Conservation (phyloP, 1,284 basidiomycete genomes). For the Irpex sp. region DNA sequence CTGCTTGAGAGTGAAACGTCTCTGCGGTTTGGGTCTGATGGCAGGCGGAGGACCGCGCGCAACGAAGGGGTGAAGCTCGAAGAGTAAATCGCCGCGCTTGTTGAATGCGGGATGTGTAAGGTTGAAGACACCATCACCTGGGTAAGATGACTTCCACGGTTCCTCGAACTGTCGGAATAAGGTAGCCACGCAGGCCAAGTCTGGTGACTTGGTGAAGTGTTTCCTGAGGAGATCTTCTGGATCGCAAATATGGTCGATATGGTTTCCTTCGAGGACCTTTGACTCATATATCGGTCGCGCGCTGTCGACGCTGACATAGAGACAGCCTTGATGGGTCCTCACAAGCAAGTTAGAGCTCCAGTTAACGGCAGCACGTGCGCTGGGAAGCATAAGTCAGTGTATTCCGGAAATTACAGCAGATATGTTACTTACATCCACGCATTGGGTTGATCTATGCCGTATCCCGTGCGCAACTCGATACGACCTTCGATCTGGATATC, state of each 20-base stretch:
- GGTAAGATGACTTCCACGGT: slow-evolving; percentile 27
- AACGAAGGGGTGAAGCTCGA: slow-evolving; percentile 25
- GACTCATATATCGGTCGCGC: background rate
- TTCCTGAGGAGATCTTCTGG: slow-evolving; percentile 18
- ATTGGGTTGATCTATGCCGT: background rate
- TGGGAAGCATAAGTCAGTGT: background rate
- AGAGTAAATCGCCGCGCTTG: slow-evolving; percentile 27
- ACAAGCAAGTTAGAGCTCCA: background rate
- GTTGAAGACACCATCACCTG: slow-evolving; percentile 22
- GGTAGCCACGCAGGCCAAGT: slow-evolving; percentile 20
- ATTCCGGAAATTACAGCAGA: background rate
- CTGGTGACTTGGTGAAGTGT: slow-evolving; percentile 21
- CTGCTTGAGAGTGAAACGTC: background rate
- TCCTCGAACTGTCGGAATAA: slow-evolving; percentile 29
- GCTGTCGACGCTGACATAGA: background rate
- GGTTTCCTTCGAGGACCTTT: background rate
- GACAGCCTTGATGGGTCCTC: background rate
- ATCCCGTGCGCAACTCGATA: slow-evolving; percentile 13
- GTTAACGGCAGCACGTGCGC: background rate
- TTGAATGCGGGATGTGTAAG: slow-evolving; percentile 31
- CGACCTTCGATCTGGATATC: slow-evolving; percentile 22
- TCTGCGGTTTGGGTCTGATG: background rate
- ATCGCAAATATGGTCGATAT: slow-evolving; percentile 10
- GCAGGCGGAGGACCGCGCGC: background rate
- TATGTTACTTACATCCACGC: slow-evolving; percentile 5